phyloP scores from a whole-genome alignment of 768 basidiomycete genomes.

The Mycena crocata region DNA sequence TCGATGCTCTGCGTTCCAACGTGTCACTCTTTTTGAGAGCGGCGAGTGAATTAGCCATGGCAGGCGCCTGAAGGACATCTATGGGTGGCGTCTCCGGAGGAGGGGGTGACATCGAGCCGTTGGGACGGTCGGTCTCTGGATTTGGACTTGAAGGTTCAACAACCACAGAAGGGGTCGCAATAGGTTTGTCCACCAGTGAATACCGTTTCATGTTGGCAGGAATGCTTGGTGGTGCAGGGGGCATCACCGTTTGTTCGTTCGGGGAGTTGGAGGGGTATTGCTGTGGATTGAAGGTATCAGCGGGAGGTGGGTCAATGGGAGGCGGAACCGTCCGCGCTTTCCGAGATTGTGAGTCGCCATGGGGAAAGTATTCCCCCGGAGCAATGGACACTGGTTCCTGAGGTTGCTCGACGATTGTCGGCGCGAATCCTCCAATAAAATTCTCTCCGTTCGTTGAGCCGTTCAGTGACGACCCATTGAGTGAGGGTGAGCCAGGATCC shows the following conservation, averaged over 20 bases:
- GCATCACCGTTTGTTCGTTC: slow-evolving; percentile 35
- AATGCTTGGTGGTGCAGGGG: slow-evolving; percentile 53
- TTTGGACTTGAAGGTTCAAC: slow-evolving; percentile 61
- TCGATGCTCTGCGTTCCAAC: slow-evolving; percentile 91
- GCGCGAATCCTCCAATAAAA: slow-evolving; percentile 67
- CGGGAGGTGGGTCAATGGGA: slow-evolving; percentile 32
- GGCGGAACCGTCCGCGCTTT: slow-evolving; percentile 27
- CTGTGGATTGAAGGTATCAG: slow-evolving; percentile 19
- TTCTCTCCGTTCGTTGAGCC: slow-evolving; percentile 46
- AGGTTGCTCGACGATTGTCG: slow-evolving; percentile 40
- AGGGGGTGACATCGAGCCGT: slow-evolving; percentile 48
- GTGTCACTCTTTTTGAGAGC: slow-evolving; percentile 89
- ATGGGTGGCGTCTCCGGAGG: slow-evolving; percentile 52
- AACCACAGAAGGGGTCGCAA: slow-evolving; percentile 64
- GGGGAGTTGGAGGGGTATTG: slow-evolving; percentile 36
- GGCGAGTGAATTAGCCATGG: slow-evolving; percentile 84
- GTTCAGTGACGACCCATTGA: slow-evolving; percentile 30
- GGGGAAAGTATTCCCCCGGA: slow-evolving; percentile 13
- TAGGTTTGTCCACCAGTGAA: slow-evolving; percentile 81
- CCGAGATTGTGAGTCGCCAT: slow-evolving; percentile 16
- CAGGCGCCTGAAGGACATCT: slow-evolving; percentile 62
- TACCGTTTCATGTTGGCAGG: slow-evolving; percentile 83
- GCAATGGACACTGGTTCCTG: slow-evolving; percentile 14
- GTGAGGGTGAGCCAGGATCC: slow-evolving; percentile 41
- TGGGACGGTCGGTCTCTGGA: slow-evolving; percentile 47